Evolutionary conservation across 176 grass and related monocot genomes (phyloP), one percentile per base, ranked within the genome.

Genomic region (Rhynchospora tenuis): DNA sequence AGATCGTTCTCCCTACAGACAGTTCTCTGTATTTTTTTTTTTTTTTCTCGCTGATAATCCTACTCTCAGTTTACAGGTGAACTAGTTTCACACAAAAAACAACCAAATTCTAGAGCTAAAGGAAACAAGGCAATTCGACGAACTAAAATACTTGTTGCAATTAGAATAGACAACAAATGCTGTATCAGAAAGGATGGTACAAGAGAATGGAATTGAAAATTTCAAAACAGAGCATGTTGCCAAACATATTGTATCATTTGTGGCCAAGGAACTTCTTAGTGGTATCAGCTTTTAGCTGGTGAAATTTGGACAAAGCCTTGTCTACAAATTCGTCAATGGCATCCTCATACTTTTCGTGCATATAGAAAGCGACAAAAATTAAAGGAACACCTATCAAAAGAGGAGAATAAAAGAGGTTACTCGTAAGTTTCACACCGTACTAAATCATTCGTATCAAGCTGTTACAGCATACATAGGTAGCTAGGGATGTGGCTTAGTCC

Each of bases 311-410:
- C 19, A 80, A 73, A 6, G 65, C 84, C 55, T 88, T 80, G 6
- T 58, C 78, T 29, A 93, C 80, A 58, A 89, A 33, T 64, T 72
- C 76, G 59, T 99, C 91, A 20, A 99, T 95, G 13, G 50, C 80
- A 83, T 95, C 93, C 86, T 95, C 93, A 81, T 90, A 95, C 84
- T 93, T 95, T 80, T 99, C 96, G 74, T 95, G 94, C 63, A 89
- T 81, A 81, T 90, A 95, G 81, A 95, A 93, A 31, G 84, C 83
- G 51, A 89, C 58, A 86, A 95, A 99, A 83, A 90, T 75, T 85
- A 91, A 75, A 86, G 85, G 54, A 78, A 89, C 70, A 66, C 96
- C 96, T 99, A 84, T 83, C 42, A 62, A 85, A 64, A 59, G 45
- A 83, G 87, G 23, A 33, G 10, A 52, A 72, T 16, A 55, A 5